Base-by-base conservation (phyloP, 192 early-diverging fungal genomes). In the Rhizoclosmatium globosum region DNA sequence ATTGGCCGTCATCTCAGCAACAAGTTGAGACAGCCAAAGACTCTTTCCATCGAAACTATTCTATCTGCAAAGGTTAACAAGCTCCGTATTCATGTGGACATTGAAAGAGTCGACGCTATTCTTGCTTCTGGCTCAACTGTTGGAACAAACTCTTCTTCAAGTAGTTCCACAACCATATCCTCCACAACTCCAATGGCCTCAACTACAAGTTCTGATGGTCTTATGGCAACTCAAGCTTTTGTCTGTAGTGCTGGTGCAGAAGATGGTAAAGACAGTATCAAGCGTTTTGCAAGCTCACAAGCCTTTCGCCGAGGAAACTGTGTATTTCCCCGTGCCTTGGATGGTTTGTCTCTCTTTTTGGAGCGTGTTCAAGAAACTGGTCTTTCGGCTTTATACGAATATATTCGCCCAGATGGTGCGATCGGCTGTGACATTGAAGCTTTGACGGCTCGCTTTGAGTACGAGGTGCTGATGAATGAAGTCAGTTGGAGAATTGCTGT, bases 401-500 rank as follows among this genome's bases (percentile, higher is more conserved):
- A 53, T 17, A 13, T 13, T 17, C 50, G 6, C 6, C 50, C 50
- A 53, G 17, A 56, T 42, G 60, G 85, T 39, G 86, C 83, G 11
- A 79, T 88, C 44, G 59, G 6, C 62, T 64, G 38, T 50, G 76
- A 47, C 46, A 73, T 44, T 67, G 82, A 19, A 47, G 77, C 41
- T 67, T 69, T 45, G 61, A 86, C 79, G 81, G 81, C 46, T 48
- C 77, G 62, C 41, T 79, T 77, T 75, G 82, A 85, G 59, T 79
- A 76, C 21, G 91, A 86, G 81, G 82, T 68, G 65, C 66, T 46
- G 62, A 89, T 80, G 76, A 93, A 86, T 79, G 89, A 91, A 48
- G 69, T 92, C 60, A 92, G 86, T 6, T 93, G 92, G 92, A 89
- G 90, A 78, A 74, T 93, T 81, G 88, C 86, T 39, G 79, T 59